Percentiles rank a stretch among this genome's conserved stretches.
Conservation (phyloP, 441 rosid genomes). For the Adansonia gregorii region DNA sequence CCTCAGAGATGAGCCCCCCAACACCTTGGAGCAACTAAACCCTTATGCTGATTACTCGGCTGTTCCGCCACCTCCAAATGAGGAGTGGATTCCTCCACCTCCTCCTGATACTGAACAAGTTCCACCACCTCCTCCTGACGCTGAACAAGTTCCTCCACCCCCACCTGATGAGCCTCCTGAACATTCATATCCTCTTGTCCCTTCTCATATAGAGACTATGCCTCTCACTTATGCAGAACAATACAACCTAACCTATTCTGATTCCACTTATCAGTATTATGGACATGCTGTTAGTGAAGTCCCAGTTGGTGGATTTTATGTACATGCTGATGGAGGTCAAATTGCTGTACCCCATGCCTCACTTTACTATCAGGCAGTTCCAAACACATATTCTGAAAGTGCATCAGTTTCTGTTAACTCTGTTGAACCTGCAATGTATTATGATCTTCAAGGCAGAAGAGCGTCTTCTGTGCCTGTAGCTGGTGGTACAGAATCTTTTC, state of each 20-base stretch:
- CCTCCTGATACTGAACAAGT: conserved; percentile 66
- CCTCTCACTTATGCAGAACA: conserved; percentile 54
- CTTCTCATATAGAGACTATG: conserved; percentile 52
- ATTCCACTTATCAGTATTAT: conserved; percentile 59
- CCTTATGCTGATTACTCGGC: conserved; percentile 39
- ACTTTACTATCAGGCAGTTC: conserved; percentile 57
- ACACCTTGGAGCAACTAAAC: conserved; percentile 42
- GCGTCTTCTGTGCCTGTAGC: conserved; percentile 51
- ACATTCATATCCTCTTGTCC: conserved; percentile 45
- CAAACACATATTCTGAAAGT: conserved; percentile 59
- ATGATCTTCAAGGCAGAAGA: conserved; percentile 56
- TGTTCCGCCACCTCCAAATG: conserved; percentile 71
- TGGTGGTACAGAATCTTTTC: conserved; percentile 45
- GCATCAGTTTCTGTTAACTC: conserved; percentile 51
- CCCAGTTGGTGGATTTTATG: conserved; percentile 57
- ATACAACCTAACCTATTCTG: conserved; percentile 61
- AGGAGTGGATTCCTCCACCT: conserved; percentile 93
- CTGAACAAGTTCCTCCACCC: conserved; percentile 56
- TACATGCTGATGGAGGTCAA: conserved; percentile 69
- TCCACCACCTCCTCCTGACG: conserved; percentile 89
- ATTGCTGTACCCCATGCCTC: conserved; percentile 56
- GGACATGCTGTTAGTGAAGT: conserved; percentile 44
- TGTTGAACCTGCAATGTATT: conserved; percentile 54
- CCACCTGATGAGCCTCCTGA: conserved; percentile 74
- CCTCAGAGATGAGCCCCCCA: conserved; percentile 35